These are phyloP conservation scores for Vaccinium myrtillus DNA, from an alignment of 148 eudicot species.

Conservation along the genomic window DNA sequence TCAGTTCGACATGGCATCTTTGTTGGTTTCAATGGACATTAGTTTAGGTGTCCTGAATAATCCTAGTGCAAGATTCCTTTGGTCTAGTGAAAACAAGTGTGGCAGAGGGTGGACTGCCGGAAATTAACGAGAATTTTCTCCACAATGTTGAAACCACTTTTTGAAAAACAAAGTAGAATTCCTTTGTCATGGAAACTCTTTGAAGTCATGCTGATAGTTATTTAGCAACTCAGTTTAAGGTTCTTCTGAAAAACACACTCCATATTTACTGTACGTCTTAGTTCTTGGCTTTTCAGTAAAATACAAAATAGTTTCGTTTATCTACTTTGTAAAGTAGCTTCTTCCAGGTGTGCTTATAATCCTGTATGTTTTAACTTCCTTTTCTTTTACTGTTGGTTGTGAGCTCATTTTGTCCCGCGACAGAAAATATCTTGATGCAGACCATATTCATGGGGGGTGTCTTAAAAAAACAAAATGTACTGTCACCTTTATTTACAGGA, in stretches of 20 bases:
- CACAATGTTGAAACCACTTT: background rate
- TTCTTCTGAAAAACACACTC: background rate
- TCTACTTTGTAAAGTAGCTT: constrained; percentile 5
- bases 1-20: background rate
- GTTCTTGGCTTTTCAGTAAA: background rate
- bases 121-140: background rate
- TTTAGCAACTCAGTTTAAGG: background rate
- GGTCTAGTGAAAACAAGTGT: background rate
- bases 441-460: background rate
- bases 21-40: background rate
- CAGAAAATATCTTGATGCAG: background rate
- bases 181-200: background rate
- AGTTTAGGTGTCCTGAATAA: background rate
- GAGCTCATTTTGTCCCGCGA: background rate
- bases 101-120: background rate
- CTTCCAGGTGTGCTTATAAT: background rate
- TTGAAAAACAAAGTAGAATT: background rate
- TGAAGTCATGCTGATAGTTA: background rate
- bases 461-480: background rate
- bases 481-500: background rate
- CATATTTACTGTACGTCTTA: background rate
- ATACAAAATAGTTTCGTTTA: background rate
- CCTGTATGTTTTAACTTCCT: background rate
- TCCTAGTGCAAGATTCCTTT: background rate
- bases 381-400: background rate